phyloP scores from a whole-genome alignment of 2,329 filamentous ascomycete species.

The Curvularia eragrostidis region DNA sequence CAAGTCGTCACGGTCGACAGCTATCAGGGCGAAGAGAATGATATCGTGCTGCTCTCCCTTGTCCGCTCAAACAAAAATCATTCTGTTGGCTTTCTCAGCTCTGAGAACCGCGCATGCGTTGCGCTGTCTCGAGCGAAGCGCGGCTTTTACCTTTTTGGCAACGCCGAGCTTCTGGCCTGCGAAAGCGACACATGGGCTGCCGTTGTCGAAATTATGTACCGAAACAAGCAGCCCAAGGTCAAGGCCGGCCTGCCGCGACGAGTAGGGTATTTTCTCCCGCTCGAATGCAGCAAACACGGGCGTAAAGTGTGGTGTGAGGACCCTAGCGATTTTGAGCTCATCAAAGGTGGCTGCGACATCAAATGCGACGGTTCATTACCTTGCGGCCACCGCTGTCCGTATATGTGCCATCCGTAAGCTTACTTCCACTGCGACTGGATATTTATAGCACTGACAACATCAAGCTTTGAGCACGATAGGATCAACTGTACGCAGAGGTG shows the following conservation, averaged over 20 bases:
- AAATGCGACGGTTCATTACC: conserved; percentile 38
- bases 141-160: conserved; percentile 86
- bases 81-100: conserved; percentile 75
- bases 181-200: conserved; percentile 60
- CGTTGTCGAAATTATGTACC: conserved; percentile 57
- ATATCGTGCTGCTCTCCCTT: conserved; percentile 79
- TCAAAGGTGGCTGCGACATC: conserved; percentile 42
- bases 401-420: conserved; percentile 44
- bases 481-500: conserved; percentile 47
- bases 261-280: conserved; percentile 62
- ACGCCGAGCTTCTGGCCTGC: conserved; percentile 62
- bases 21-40: conserved; percentile 87
- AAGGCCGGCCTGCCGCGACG: conserved; percentile 37
- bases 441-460: not conserved
- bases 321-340: conserved; percentile 36
- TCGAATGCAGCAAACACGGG: conserved; percentile 68
- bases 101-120: conserved; percentile 68
- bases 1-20: conserved; percentile 84
- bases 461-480: conserved; percentile 34
- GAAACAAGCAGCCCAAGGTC: conserved; percentile 46
- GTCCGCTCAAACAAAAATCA: conserved; percentile 70
- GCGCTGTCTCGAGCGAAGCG: conserved; percentile 73
- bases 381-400: conserved; percentile 45
- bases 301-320: conserved; percentile 58
- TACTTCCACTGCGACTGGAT: not conserved